Evolutionary conservation across 805 yeast species (phyloP), one percentile per base, ranked within the genome.

Genomic region (Zygotorulaspora danielsina): DNA sequence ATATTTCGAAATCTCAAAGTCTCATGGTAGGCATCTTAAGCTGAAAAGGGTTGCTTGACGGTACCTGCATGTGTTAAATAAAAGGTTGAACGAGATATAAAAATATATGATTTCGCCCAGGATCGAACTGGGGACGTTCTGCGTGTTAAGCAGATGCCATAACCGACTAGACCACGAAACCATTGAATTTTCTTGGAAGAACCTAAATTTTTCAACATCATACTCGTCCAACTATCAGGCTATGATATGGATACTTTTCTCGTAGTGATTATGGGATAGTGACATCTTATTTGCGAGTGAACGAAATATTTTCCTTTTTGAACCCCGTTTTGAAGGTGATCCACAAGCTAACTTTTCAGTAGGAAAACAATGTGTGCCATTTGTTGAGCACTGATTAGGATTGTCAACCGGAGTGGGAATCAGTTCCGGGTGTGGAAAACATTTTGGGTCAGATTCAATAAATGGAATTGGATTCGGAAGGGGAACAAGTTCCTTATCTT

Each of bases 81-180:
- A n/a, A n/a, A n/a, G n/a, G n/a, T n/a, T n/a, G n/a, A n/a, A n/a
- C n/a, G n/a, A n/a, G n/a, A n/a, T n/a, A n/a, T n/a, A n/a, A n/a
- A n/a, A n/a, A n/a, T n/a, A n/a, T n/a, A 55, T 89, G 97, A 87
- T 82, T 86, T 81, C 83, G 89, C 97, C 97, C 97, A 89, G 97
- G 97, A 87, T 90, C 96, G 97, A 90, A 90, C 97, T 88, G 97
- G 97, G 96, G 97, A 90, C 97, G 89, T 85, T 85, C 93, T 87
- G 96, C 96, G 97, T 89, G 97, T 89, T 87, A 88, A 86, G 96
- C 96, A 88, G 93, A 85, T 85, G 97, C 95, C 96, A 89, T 89
- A 79, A 88, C 96, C 96, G 71, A 88, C 96, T 88, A 88, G 96
- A 88, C 97, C 96, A 88, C 88, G 81, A 79, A 81, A 80, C 94